phyloP scores from a whole-genome alignment of 192 early-diverging fungal genomes.

The Dimargaris verticillata region DNA sequence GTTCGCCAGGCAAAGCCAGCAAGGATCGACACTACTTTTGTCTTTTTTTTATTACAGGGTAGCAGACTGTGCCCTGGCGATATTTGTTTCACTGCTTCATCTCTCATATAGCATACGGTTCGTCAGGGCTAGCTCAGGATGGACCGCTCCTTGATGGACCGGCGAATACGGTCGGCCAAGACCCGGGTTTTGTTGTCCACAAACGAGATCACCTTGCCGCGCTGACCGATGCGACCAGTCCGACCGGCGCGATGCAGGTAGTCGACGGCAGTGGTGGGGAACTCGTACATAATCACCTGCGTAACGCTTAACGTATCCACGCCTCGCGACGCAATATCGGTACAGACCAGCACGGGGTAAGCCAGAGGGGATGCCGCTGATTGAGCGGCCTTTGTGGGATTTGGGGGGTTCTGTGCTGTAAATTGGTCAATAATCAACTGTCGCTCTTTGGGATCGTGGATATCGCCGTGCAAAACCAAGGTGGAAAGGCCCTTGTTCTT shows the following conservation, averaged over 20 bases:
- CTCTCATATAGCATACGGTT: no score
- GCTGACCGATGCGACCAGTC: conserved; percentile 66
- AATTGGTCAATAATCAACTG: not conserved
- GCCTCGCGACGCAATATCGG: conserved; percentile 80
- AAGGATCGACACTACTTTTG: no score
- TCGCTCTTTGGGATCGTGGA: conserved; percentile 3
- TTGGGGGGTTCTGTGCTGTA: not conserved
- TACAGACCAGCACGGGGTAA: conserved; percentile 58
- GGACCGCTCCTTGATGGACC: conserved; percentile 18
- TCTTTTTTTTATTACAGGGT: no score
- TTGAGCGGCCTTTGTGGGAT: conserved; percentile 15
- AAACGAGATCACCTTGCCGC: conserved; percentile 67
- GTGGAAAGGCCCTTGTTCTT: conserved; percentile 32
- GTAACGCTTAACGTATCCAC: conserved; percentile 74
- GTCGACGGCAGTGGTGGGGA: conserved; percentile 77
- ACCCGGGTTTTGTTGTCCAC: conserved; percentile 52
- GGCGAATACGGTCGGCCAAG: conserved; percentile 46
- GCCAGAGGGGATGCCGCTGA: conserved; percentile 14
- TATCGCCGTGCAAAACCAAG: conserved; percentile 30
- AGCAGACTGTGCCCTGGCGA: no score
- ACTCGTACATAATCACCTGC: conserved; percentile 82
- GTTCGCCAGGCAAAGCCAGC: no score
- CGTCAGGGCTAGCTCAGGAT: no score
- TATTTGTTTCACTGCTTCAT: no score
- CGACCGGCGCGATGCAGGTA: conserved; percentile 86